phyloP scores from a whole-genome alignment of 257 asterid genomes.

The Fraxinus anomala region DNA sequence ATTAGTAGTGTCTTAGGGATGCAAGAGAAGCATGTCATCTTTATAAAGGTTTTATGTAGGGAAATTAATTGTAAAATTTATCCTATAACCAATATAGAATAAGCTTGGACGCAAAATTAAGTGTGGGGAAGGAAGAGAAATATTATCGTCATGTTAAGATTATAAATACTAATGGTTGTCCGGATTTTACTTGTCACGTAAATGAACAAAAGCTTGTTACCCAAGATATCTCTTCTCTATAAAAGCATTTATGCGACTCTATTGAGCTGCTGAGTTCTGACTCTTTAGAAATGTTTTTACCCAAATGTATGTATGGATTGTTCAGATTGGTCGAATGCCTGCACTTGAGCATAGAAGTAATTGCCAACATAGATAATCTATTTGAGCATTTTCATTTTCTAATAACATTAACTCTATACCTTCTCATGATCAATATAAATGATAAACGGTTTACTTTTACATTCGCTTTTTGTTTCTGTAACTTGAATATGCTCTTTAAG shows the following conservation, averaged over 20 bases:
- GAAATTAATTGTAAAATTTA: constrained; percentile 12
- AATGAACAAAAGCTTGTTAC: too few species aligned
- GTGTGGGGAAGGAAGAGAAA: not conserved
- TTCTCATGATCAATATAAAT: too few species aligned
- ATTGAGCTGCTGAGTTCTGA: not conserved
- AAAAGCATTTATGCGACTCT: not conserved
- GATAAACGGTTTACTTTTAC: too few species aligned
- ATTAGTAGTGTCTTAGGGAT: not conserved
- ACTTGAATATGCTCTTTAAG: not conserved
- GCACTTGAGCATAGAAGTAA: too few species aligned
- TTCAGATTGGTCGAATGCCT: too few species aligned
- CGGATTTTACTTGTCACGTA: too few species aligned
- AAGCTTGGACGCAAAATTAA: constrained; percentile 1
- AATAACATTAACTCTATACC: too few species aligned
- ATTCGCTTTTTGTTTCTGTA: not conserved
- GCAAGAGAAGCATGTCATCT: not conserved
- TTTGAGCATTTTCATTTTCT: too few species aligned
- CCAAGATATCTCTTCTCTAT: not conserved
- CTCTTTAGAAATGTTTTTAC: not conserved
- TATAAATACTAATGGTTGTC: not conserved
- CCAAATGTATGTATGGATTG: too few species aligned
- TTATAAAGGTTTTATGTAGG: not conserved
- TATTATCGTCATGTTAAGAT: not conserved
- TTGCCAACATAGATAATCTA: too few species aligned
- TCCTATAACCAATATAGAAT: constrained; percentile 1